Evolutionary conservation across 108 stramenopile species (phyloP), one percentile per base, ranked within the genome.

Genomic region (Cyclostephanos tholiformis): DNA sequence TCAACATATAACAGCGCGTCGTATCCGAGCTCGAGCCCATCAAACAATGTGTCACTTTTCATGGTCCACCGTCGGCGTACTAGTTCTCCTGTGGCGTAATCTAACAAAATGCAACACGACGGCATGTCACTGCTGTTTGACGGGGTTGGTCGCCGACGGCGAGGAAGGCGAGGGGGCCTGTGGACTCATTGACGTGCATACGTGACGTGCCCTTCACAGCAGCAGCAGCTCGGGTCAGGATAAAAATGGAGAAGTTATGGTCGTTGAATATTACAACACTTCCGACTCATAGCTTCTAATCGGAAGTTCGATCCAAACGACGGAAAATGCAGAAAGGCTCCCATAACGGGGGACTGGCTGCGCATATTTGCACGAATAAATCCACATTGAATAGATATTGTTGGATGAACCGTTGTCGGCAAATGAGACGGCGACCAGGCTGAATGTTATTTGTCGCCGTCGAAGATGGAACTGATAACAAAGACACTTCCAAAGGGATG

Each of bases 231-330:
- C 39, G 11, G 77, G 41, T 16, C 55, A 64, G 43, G 55, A 55
- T 13, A 67, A 65, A 29, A 72, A 72, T 65, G 79, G 79, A 17
- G 55, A 63, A 7, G 73, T 75, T 0, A 52, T 63, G 36, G 64
- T 80, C 17, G 73, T 65, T 51, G 50, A 73, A 38, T 79, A 68
- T 20, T 63, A 7, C 16, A 60, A 80, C 55, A 17, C 52, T 4
- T 38, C 35, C n/a, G 38, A 68, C 32, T 46, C 75, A 11, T 77
- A 76, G 82, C n/a, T 23, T 17, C 67, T 62, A 74, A 6, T 84
- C 16, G 83, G 78, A 46, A 72, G 62, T 48, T 51, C 82, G 16
- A 72, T 83, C 69, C 13, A 52, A 27, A 78, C 78, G 29, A 67
- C 36, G 36, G 73, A 84, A 23, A 58, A 71, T 32, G 22, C 38